These are phyloP conservation scores for Mrakiaceae sp. DNA, from an alignment of 1,284 basidiomycete species.

Conservation along the genomic window DNA sequence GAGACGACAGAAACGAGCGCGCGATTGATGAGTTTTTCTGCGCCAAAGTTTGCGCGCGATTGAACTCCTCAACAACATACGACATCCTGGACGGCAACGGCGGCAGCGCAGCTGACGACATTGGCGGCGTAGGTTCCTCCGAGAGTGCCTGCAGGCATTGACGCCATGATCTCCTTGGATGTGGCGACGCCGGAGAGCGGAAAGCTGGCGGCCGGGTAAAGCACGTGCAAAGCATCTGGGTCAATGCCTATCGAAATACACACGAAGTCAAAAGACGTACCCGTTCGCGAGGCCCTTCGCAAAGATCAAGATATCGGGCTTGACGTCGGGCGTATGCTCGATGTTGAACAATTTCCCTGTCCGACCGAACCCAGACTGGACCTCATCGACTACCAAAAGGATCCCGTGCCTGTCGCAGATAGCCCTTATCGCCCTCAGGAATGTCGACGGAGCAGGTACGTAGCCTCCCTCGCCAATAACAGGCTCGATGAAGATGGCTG, in stretches of 20 bases:
- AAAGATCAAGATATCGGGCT: constrained; percentile 76
- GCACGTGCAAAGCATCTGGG: not conserved
- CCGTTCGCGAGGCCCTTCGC: constrained; percentile 56
- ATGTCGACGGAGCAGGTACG: constrained; percentile 72
- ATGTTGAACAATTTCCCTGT: constrained; percentile 75
- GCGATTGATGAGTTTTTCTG: too few species aligned
- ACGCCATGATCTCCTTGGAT: constrained; percentile 61
- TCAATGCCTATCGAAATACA: not conserved
- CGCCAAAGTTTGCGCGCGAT: too few species aligned
- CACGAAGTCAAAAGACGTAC: not conserved
- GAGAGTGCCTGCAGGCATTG: constrained; percentile 24
- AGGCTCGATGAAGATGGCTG: constrained; percentile 84
- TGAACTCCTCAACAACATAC: constrained; percentile 12
- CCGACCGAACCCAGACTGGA: constrained; percentile 79
- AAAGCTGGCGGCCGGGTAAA: constrained; percentile 44
- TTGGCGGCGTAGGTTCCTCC: constrained; percentile 53
- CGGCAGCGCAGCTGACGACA: constrained; percentile 78
- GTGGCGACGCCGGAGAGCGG: constrained; percentile 78
- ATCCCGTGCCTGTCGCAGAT: constrained; percentile 83
- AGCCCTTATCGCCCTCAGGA: constrained; percentile 63
- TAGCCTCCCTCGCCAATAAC: constrained; percentile 90
- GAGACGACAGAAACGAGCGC: too few species aligned
- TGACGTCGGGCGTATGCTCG: constrained; percentile 49
- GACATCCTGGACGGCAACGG: constrained; percentile 63
- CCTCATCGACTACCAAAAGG: constrained; percentile 59